Percentiles rank a stretch among this genome's conserved stretches.
Evolutionary conservation across 2,329 filamentous ascomycete genomes (phyloP).

Genomic region (Ophiocordyceps australis): DNA sequence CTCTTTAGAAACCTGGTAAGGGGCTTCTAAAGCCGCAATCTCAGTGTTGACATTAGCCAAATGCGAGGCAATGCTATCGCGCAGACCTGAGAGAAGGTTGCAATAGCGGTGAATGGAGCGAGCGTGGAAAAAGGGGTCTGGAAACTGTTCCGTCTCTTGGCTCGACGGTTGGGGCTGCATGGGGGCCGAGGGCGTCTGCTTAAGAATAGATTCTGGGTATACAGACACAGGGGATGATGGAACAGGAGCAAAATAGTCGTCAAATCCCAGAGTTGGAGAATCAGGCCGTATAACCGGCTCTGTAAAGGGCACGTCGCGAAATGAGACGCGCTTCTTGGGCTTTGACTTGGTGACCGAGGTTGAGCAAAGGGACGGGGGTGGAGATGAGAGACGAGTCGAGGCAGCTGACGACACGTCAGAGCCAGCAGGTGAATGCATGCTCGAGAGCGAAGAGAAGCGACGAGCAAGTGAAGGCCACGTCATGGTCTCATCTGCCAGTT

Average conservation of each 20-base stretch:
- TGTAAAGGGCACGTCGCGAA: conserved; percentile 13
- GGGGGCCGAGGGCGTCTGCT: background rate
- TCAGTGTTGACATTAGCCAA: conserved; percentile 25
- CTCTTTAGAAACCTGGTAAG: no score
- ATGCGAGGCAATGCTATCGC: conserved; percentile 29
- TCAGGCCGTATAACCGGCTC: conserved; percentile 36
- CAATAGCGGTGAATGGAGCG: conserved; percentile 29
- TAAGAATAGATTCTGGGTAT: conserved; percentile 6
- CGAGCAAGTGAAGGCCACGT: conserved; percentile 19
- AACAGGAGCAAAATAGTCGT: conserved; percentile 17
- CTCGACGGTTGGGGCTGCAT: background rate
- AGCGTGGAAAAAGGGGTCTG: conserved; percentile 19
- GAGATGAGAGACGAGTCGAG: conserved; percentile 26
- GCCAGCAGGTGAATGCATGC: conserved; percentile 25
- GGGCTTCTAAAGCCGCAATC: conserved; percentile 9
- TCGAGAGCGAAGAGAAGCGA: conserved; percentile 18
- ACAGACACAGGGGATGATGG: conserved; percentile 5
- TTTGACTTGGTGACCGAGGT: conserved; percentile 5
- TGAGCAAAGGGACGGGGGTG: conserved; percentile 18
- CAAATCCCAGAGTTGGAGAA: conserved; percentile 39
- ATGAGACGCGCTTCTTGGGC: conserved; percentile 20
- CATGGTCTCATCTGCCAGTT: conserved; percentile 22
- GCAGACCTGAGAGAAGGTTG: conserved; percentile 26
- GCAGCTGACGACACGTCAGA: conserved; percentile 26
- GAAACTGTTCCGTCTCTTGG: conserved; percentile 5